Conservation (phyloP, 179 eudicot genomes). For the Patellifolia procumbens region DNA sequence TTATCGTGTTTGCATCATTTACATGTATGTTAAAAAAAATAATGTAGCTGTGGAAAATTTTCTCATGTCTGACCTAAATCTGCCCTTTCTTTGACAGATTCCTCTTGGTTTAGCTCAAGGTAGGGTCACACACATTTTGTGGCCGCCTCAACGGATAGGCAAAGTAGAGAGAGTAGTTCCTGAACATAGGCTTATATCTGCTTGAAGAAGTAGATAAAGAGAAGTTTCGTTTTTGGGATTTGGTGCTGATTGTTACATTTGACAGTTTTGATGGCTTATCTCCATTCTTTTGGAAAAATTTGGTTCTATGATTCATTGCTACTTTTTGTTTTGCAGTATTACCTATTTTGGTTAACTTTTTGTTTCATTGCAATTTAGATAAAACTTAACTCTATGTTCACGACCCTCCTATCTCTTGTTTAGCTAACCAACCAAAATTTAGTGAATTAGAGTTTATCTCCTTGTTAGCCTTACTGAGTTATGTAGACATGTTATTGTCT, state of each 20-base stretch:
- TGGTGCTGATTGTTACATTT: constrained; percentile 1
- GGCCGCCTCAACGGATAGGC: constrained; percentile 88
- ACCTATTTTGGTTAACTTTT: too few species aligned
- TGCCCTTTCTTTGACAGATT: constrained; percentile 47
- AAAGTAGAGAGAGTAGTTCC: constrained; percentile 47
- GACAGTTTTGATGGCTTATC: background rate
- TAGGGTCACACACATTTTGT: constrained; percentile 70
- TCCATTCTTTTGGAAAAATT: background rate
- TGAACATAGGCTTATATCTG: constrained; percentile 31
- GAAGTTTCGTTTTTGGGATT: background rate
- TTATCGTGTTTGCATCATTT: background rate
- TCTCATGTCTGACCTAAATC: constrained; percentile 13
- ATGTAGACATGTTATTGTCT: background rate
- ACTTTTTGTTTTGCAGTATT: too few species aligned
- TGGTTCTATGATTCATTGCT: background rate
- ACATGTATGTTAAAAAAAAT: background rate
- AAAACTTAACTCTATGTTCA: too few species aligned
- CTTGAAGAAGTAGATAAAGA: constrained; percentile 5
- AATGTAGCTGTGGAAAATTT: background rate
- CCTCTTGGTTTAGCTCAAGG: constrained; percentile 88
- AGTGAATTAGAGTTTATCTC: too few species aligned
- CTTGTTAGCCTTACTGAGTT: background rate
- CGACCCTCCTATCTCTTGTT: too few species aligned
- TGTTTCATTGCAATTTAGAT: too few species aligned
- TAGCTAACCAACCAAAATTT: too few species aligned